Evolutionary conservation across 2,329 filamentous ascomycete genomes (phyloP).

Genomic region (Pseudogymnoascus sp.): DNA sequence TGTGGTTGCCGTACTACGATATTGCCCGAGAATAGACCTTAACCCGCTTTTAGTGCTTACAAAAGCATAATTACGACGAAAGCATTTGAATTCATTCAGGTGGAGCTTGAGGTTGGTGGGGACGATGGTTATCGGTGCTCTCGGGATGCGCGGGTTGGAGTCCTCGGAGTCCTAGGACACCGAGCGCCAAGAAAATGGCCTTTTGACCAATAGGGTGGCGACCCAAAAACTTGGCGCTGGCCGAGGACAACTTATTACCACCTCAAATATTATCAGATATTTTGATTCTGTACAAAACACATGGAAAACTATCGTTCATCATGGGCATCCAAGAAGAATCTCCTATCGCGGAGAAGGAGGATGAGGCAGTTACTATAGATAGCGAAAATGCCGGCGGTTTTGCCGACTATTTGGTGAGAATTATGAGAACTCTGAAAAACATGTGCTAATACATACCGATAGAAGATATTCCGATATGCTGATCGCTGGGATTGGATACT

Average conservation of each 20-base stretch:
- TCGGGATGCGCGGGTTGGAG: not conserved
- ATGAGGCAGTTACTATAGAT: not conserved
- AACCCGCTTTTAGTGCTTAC: not conserved
- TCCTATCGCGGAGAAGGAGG: not conserved
- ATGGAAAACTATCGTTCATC: not conserved
- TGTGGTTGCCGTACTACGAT: too few species aligned
- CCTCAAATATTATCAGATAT: not conserved
- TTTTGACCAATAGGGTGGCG: not conserved
- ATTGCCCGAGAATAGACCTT: slow-evolving; percentile 27
- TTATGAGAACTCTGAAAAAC: not conserved
- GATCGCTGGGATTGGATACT: slow-evolving; percentile 10
- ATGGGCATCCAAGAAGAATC: not conserved
- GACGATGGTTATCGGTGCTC: not conserved
- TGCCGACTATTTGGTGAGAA: not conserved
- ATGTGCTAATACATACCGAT: not conserved
- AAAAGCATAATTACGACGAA: not conserved
- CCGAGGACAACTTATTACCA: not conserved
- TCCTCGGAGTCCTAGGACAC: not conserved
- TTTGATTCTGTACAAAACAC: not conserved
- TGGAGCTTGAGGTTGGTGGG: not conserved
- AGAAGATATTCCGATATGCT: slow-evolving; percentile 13
- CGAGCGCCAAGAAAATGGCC: not conserved
- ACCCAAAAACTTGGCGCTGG: not conserved
- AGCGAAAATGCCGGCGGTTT: not conserved
- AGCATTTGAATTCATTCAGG: not conserved